phyloP scores from a whole-genome alignment of 2,329 filamentous ascomycete genomes.

The Fusarium fujikuroi region DNA sequence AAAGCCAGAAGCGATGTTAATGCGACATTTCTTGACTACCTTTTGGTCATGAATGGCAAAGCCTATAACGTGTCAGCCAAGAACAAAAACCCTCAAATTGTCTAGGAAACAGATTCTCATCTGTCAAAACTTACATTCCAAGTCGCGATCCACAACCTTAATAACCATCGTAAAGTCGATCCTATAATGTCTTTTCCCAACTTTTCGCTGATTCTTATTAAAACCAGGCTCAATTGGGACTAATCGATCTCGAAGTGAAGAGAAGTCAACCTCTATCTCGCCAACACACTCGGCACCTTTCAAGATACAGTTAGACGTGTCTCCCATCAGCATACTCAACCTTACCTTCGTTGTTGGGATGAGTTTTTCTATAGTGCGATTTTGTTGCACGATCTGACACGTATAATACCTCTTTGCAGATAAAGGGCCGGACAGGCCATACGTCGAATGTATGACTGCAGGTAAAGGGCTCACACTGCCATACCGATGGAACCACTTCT shows the following conservation, averaged over 20 bases:
- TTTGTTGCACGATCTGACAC: background rate
- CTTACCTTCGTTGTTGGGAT: background rate
- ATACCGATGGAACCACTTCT: background rate
- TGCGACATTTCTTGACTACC: background rate
- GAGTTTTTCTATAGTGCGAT: background rate
- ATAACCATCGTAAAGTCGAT: background rate
- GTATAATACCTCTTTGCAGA: background rate
- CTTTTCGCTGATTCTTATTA: rapidly evolving
- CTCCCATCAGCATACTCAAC: rapidly evolving
- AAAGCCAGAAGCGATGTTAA: background rate
- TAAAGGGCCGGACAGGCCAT: background rate
- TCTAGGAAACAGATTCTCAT: rapidly evolving
- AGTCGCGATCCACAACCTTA: background rate
- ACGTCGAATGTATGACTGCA: background rate
- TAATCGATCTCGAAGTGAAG: background rate
- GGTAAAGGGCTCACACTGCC: background rate
- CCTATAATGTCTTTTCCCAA: background rate
- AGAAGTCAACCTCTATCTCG: background rate
- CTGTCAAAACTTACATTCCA: background rate
- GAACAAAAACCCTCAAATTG: rapidly evolving
- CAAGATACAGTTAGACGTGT: rapidly evolving
- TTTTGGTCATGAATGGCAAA: background rate
- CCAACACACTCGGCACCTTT: background rate
- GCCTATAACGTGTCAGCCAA: background rate
- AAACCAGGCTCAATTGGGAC: background rate